phyloP scores from a whole-genome alignment of 1,139 yeast genomes.

The Ashbya aceris region DNA sequence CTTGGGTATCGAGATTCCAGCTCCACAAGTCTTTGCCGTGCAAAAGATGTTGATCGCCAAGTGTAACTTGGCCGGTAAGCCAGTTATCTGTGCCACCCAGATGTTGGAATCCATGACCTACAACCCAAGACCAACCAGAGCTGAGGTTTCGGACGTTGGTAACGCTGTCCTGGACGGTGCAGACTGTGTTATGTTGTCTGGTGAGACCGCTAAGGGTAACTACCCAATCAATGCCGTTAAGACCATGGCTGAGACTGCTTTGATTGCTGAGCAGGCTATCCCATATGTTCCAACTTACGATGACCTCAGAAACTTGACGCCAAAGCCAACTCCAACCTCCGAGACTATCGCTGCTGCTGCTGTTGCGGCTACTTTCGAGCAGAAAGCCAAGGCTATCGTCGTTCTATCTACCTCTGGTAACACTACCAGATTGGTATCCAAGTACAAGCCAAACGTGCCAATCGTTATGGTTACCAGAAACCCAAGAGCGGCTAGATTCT shows the following conservation, averaged over 20 bases:
- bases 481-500: constrained; percentile 83
- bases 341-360: constrained; percentile 98
- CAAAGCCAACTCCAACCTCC: constrained; percentile 84
- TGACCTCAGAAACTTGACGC: constrained; percentile 79
- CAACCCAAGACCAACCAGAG: constrained; percentile 99
- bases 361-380: constrained; percentile 93
- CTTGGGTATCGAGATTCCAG: constrained; percentile 98
- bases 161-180: constrained; percentile 99
- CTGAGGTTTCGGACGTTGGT: constrained; percentile 98
- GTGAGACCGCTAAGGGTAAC: constrained; percentile 99
- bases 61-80: constrained; percentile 98
- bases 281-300: constrained; percentile 82
- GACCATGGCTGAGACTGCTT: constrained; percentile 97
- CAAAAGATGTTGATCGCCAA: constrained; percentile 98
- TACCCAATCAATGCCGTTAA: constrained; percentile 96
- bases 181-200: constrained; percentile 98
- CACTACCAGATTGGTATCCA: constrained; percentile 92
- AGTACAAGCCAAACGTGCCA: constrained; percentile 97
- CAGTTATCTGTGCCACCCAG: constrained; percentile 99
- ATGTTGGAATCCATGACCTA: constrained; percentile 99
- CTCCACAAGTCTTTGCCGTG: constrained; percentile 96
- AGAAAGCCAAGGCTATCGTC: constrained; percentile 92
- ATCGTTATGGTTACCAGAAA: constrained; percentile 97
- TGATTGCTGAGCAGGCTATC: constrained; percentile 95
- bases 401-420: constrained; percentile 92